These are phyloP conservation scores for Phyllosticta citrichinensis DNA, from an alignment of 2,329 filamentous ascomycete genomes.

Conservation along the genomic window DNA sequence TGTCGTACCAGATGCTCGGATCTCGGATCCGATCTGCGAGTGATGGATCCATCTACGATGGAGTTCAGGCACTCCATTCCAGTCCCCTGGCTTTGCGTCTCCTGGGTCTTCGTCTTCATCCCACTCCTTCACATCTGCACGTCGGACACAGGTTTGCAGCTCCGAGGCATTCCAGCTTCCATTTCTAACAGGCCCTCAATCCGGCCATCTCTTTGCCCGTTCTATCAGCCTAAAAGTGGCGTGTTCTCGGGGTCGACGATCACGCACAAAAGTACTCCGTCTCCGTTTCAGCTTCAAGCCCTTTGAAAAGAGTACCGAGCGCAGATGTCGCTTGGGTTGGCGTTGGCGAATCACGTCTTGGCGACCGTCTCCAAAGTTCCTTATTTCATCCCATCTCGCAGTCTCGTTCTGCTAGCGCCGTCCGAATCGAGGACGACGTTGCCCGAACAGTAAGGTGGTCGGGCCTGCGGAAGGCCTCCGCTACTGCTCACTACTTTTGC, in stretches of 20 bases:
- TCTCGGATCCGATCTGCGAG: background rate
- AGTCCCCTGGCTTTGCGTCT: background rate
- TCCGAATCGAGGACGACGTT: background rate
- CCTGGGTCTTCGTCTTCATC: too few relatives aligned
- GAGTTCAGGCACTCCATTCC: background rate
- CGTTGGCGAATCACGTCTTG: background rate
- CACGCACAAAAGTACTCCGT: background rate
- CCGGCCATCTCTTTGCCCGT: background rate
- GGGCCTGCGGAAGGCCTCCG: background rate
- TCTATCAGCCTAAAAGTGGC: background rate
- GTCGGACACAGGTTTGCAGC: too few relatives aligned
- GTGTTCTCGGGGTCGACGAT: background rate
- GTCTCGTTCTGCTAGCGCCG: background rate
- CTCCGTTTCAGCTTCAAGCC: background rate
- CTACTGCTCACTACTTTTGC: background rate
- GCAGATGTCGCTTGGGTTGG: background rate
- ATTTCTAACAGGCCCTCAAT: background rate
- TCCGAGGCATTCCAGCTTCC: background rate
- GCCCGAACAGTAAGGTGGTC: background rate
- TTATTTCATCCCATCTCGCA: background rate
- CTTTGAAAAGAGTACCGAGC: background rate
- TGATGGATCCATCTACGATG: background rate
- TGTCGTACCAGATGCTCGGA: background rate
- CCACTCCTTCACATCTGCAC: too few relatives aligned
- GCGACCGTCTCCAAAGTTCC: background rate